Evolutionary conservation across 805 yeast species (phyloP).

Genomic region (Millerozyma acaciae): DNA sequence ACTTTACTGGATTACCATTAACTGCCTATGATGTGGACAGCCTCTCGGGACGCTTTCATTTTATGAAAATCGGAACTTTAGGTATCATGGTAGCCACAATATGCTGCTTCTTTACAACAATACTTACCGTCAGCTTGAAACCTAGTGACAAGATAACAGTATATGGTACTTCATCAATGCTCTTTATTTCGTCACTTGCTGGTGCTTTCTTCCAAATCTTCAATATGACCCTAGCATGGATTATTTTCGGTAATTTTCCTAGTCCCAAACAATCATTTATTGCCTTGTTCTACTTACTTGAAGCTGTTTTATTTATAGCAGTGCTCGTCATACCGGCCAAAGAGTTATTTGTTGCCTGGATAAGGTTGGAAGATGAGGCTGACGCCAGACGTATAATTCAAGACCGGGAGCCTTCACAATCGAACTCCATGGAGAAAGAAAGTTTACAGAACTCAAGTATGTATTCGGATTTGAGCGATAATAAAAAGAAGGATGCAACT

Average conservation of each 20-base stretch:
- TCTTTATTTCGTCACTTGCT: background rate
- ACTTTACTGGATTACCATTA: conserved; percentile 13
- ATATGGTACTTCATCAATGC: background rate
- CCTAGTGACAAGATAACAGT: background rate
- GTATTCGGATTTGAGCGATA: background rate
- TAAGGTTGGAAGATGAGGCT: background rate
- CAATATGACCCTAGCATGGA: conserved; percentile 2
- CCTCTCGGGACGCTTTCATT: conserved; percentile 4
- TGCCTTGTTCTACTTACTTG: conserved; percentile 1
- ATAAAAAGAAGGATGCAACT: background rate
- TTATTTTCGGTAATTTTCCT: conserved; percentile 5
- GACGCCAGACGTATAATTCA: background rate
- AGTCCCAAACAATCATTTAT: conserved; percentile 1
- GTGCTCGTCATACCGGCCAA: conserved; percentile 1
- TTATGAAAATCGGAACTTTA: conserved; percentile 8
- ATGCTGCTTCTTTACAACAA: conserved; percentile 1
- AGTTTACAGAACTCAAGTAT: conserved; percentile 1
- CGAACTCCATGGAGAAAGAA: background rate
- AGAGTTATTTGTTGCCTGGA: background rate
- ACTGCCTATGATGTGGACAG: conserved; percentile 6
- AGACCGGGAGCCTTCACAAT: background rate
- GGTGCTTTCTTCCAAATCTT: conserved; percentile 1
- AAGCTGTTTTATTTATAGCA: background rate
- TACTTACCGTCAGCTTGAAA: background rate
- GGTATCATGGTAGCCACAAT: conserved; percentile 10